Evolutionary conservation across 148 eudicot species (phyloP), one percentile per base, ranked within the genome.

Genomic region (Rhododendron kiyosumense): DNA sequence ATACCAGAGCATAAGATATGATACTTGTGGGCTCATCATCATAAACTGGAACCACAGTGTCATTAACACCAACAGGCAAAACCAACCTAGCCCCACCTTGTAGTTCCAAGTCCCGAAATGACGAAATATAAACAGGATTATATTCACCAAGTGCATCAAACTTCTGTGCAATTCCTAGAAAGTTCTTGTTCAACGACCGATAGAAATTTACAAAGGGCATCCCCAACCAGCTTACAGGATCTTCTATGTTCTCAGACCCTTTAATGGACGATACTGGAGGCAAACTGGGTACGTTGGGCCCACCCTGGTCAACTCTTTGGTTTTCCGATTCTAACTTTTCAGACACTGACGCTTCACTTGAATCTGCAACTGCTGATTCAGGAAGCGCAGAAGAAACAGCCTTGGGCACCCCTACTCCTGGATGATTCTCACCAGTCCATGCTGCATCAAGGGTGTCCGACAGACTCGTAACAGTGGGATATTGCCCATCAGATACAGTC

Each of bases 381-480:
- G 85, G 73, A 85, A 88, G 78, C 13, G 88, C 76, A 88, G 30
- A 85, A 84, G 76, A 85, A 86, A 86, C 87, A 84, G 90, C 92
- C 85, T 90, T 94, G 17, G 87, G 71, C 14, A 86, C 51, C 83
- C 86, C 90, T 81, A 51, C 48, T 84, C 86, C 95, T 18, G 93
- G 88, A 26, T 86, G 94, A 87, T 84, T 93, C 83, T 93, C 91
- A 85, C 99, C 99, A 1, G 95, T 94, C 98, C 99, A 97, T 12
- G 94, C 95, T 87, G 99, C 98, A 84, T 97, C 98, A 85, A 94
- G 96, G 57, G 96, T 94, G 81, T 95, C 95, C 3, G 96, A 92
- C 80, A 95, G 87, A 92, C 93, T 91, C 78, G 87, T 84, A 71
- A 87, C 18, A 43, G 79, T 81, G 51, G 94, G 88, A 81, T 87